Evolutionary conservation across 2,329 filamentous ascomycete genomes (phyloP).

Genomic region (Calonectria fujianensis): DNA sequence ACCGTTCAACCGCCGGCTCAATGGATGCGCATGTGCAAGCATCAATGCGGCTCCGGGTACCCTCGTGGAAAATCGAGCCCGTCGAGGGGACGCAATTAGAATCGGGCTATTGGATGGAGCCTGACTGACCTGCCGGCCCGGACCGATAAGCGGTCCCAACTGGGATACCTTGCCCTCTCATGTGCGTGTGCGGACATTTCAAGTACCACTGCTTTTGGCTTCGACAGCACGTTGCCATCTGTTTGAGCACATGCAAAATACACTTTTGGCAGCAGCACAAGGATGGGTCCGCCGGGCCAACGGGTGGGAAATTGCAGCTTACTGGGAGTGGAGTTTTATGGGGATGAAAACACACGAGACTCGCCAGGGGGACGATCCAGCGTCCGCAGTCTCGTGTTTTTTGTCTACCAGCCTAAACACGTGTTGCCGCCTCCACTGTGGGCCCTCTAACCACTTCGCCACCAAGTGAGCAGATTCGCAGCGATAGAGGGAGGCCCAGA

Average conservation of each 20-base stretch:
- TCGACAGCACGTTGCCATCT: not conserved
- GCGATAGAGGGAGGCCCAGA: not conserved
- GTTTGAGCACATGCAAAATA: slow-evolving; percentile 4
- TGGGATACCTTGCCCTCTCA: not conserved
- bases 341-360: slow-evolving; percentile 36
- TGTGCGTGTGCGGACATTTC: not conserved
- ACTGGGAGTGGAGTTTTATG: slow-evolving; percentile 37
- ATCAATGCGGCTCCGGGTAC: not conserved
- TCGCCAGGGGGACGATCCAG: not conserved
- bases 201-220: not conserved
- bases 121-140: not conserved
- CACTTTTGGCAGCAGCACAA: not conserved
- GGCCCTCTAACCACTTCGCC: slow-evolving; percentile 32
- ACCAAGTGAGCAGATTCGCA: slow-evolving; percentile 28
- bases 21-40: not conserved
- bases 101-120: not conserved
- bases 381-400: slow-evolving; percentile 37
- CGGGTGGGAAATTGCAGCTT: slow-evolving; percentile 31
- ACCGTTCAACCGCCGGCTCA: not conserved
- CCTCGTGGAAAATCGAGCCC: not conserved
- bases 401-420: slow-evolving; percentile 13
- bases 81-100: not conserved
- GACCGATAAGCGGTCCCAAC: not conserved
- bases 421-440: slow-evolving; percentile 30
- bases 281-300: not conserved